phyloP scores from a whole-genome alignment of 257 asterid genomes.

The Leptodermis oblonga region DNA sequence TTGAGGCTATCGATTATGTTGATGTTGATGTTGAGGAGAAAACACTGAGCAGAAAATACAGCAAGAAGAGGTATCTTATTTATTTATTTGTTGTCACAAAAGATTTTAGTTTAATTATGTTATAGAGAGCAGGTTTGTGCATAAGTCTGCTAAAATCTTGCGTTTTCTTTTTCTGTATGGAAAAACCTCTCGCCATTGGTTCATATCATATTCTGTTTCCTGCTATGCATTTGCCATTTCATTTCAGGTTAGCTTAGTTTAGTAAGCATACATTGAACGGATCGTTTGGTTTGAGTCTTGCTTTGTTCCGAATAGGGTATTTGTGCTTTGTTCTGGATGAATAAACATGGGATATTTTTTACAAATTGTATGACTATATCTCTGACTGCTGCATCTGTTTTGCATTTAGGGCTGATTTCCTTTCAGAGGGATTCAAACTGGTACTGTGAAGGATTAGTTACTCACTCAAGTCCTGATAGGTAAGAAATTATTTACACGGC shows the following conservation, averaged over 20 bases:
- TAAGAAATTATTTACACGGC: neutral
- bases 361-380: no score
- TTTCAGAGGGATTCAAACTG: constrained; percentile 23
- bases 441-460: constrained; percentile 8
- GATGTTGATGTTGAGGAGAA: constrained; percentile 20
- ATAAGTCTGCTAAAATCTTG: neutral
- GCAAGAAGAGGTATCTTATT: constrained; percentile 12
- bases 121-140: no score
- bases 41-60: constrained; percentile 10
- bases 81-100: neutral
- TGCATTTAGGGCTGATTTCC: constrained; percentile 19
- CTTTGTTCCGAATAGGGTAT: no score
- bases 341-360: neutral
- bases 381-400: no score
- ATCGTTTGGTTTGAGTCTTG: neutral
- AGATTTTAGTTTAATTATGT: no score
- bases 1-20: neutral
- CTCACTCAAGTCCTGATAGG: neutral
- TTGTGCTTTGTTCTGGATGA: no score
- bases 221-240: neutral
- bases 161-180: no score
- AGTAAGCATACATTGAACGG: neutral
- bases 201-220: neutral
- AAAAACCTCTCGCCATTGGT: neutral
- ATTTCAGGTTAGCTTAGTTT: neutral